These are phyloP conservation scores for Deuterostichococcus epilithicus DNA, from an alignment of 139 green algal species.

Conservation along the genomic window DNA sequence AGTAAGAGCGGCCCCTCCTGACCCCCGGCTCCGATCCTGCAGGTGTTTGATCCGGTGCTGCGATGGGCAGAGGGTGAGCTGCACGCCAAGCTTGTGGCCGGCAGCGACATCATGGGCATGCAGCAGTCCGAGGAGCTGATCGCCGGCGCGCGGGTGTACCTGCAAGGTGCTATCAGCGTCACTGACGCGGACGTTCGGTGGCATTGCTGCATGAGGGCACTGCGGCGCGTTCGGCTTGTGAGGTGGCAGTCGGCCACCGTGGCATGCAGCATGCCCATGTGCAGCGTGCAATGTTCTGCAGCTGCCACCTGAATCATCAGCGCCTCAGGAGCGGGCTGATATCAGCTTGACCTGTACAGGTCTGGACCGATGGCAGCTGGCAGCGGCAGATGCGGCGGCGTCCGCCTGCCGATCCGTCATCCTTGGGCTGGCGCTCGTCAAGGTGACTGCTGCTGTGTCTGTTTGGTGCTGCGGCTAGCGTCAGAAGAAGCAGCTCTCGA, in stretches of 20 bases:
- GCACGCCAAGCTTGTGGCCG: not conserved
- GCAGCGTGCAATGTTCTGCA: no score
- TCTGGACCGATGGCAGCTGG: constrained; percentile 74
- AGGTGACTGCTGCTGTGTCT: constrained; percentile 7
- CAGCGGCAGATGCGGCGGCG: constrained; percentile 66
- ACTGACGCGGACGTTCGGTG: no score
- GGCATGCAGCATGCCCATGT: no score
- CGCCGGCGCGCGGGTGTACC: not conserved
- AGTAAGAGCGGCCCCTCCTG: not conserved
- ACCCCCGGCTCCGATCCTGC: not conserved
- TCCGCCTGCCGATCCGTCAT: constrained; percentile 77
- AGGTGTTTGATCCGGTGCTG: constrained; percentile 20
- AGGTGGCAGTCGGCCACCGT: no score
- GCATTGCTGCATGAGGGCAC: no score
- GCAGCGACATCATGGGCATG: not conserved
- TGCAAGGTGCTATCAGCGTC: no score
- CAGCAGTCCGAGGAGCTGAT: not conserved
- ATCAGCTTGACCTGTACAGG: no score
- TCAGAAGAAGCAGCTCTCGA: no score
- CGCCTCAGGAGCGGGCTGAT: no score
- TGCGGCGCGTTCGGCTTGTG: no score
- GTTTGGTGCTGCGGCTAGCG: not conserved
- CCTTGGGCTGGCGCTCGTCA: constrained; percentile 62
- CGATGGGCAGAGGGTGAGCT: not conserved
- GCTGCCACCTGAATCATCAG: no score